Conservation (phyloP, 2,329 filamentous ascomycete species). For the Colletotrichum ledebouriae region DNA sequence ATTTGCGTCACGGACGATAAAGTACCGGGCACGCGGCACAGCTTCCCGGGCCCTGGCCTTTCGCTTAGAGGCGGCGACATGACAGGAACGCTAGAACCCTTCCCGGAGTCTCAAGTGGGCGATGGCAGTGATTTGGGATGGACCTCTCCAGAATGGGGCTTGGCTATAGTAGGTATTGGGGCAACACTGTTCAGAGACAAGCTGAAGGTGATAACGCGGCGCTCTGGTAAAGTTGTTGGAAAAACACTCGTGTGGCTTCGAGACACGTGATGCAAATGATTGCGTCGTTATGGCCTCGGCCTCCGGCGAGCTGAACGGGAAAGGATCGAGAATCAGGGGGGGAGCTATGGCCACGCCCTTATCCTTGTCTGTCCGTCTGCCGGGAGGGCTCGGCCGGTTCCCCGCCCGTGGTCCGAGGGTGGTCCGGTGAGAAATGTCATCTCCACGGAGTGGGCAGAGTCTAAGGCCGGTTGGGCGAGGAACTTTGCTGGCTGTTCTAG, state of each 20-base stretch:
- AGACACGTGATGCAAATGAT: slow-evolving; percentile 7
- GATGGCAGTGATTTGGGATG: not conserved
- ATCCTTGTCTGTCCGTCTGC: slow-evolving; percentile 8
- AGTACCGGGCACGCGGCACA: slow-evolving; percentile 2
- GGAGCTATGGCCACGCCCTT: slow-evolving; percentile 1
- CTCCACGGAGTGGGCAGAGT: not conserved
- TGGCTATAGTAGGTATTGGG: not conserved
- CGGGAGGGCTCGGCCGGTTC: slow-evolving; percentile 24
- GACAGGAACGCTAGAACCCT: slow-evolving; percentile 5
- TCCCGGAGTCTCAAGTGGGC: slow-evolving; percentile 11
- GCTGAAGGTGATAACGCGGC: slow-evolving; percentile 11
- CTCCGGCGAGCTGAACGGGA: slow-evolving; percentile 14
- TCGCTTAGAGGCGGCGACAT: not conserved
- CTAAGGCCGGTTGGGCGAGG: not conserved
- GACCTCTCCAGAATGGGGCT: slow-evolving; percentile 9
- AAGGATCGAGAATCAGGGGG: not conserved
- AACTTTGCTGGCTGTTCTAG: not conserved
- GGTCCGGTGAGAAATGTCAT: not conserved
- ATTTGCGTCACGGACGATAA: slow-evolving; percentile 19
- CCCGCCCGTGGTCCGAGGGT: slow-evolving; percentile 19
- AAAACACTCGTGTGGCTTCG: not conserved
- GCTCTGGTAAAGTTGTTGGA: not conserved
- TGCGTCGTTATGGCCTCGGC: slow-evolving; percentile 2
- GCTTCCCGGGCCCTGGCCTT: not conserved
- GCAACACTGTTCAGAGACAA: slow-evolving; percentile 17